These are phyloP conservation scores for Ceratobasidium sp. DNA, from an alignment of 1,284 basidiomycete genomes.

Conservation along the genomic window DNA sequence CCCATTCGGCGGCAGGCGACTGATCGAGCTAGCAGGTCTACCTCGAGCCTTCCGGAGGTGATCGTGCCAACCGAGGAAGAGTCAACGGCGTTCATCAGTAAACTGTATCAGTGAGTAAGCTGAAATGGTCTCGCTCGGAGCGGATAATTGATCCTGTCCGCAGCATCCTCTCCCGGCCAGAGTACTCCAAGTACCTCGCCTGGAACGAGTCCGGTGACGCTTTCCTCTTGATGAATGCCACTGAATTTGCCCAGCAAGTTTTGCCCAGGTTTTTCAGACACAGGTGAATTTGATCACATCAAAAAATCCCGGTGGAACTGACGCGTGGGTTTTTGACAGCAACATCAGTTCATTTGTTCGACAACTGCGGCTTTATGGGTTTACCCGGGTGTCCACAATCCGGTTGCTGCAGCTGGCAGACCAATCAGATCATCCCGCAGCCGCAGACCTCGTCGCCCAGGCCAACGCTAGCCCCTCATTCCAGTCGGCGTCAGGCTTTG, in stretches of 20 bases:
- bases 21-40: slow-evolving; percentile 29
- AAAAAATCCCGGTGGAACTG: slow-evolving; percentile 26
- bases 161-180: slow-evolving; percentile 43
- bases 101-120: slow-evolving; percentile 42
- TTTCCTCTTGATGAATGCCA: slow-evolving; percentile 46
- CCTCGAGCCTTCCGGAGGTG: slow-evolving; percentile 31
- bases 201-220: slow-evolving; percentile 46
- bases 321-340: slow-evolving; percentile 37
- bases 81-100: slow-evolving; percentile 43
- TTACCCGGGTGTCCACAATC: slow-evolving; percentile 45
- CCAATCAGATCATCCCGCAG: slow-evolving; percentile 41
- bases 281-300: slow-evolving; percentile 36
- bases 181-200: slow-evolving; percentile 44
- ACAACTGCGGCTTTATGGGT: slow-evolving; percentile 46
- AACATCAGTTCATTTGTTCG: slow-evolving; percentile 46
- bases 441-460: slow-evolving; percentile 35
- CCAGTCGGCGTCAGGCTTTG: slow-evolving; percentile 43
- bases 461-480: slow-evolving; percentile 37
- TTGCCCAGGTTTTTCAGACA: slow-evolving; percentile 47
- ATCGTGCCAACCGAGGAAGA: slow-evolving; percentile 40
- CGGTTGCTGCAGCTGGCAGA: slow-evolving; percentile 43
- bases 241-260: slow-evolving; percentile 44
- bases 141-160: slow-evolving; percentile 17
- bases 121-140: slow-evolving; percentile 7
- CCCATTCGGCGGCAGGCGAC: slow-evolving; percentile 34